Base-by-base conservation (phyloP, 108 stramenopile species). In the Skeletonema tropicum region DNA sequence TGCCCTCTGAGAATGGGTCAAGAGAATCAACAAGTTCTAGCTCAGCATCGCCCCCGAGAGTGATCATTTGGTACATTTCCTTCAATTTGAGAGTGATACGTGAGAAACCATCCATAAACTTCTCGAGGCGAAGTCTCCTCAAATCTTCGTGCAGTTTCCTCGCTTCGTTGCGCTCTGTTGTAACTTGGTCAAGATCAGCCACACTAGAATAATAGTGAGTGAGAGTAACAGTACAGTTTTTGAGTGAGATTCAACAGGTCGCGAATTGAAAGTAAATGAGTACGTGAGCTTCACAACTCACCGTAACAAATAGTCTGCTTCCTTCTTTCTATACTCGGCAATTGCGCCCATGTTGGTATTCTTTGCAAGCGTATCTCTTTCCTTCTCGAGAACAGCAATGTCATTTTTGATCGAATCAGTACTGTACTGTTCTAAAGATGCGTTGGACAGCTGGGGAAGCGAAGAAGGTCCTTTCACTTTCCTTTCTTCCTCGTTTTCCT, bases 11-110 rank as follows among this genome's bases (percentile, higher is more conserved):
- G 85, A 99, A 99, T 29, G 99, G 99, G 88, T 99, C 99, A 61
- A 98, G 86, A 11, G 97, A 98, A 75, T 99, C 98, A 1, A 99
- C 97, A 65, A 99, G 92, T 84, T 99, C 99, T 25, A 99, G 83
- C 74, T 99, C 99, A 8, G 99, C 99, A 85, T 99, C 99, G 12
- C 99, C 99, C 8, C 99, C 99, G 10, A 99, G 89, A 30, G 99
- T 99, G 73, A 99, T 98, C 99, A 99, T 99, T 81, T 98, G 98
- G 78, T 99, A 99, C 99, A 99, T 99, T 71, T 99, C 99, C 86
- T 99, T 99, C 45, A 99, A 87, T 71, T 98, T 97, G 64, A 98
- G 85, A 21, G 98, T 96, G 77, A 99, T 99, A 13, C 73, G 66
- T 4, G 93, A 94, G 74, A 99, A 99, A 1, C 99, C 99, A 33